Evolutionary conservation across 176 grass and related monocot genomes (phyloP).

Genomic region (Rhynchospora tenuis): DNA sequence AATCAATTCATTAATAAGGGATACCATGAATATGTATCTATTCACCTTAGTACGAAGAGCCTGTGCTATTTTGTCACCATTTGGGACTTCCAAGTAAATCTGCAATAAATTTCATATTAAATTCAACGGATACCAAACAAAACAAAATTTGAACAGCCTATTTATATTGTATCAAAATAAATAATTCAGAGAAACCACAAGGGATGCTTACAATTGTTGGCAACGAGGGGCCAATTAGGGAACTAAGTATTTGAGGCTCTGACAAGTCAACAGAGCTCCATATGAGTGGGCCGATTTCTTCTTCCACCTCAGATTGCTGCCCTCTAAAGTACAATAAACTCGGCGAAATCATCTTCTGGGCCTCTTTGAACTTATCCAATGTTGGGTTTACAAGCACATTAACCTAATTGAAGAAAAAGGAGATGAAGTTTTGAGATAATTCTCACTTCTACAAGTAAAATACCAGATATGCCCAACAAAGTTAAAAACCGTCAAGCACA

Average conservation of each 20-base stretch:
- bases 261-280: constrained; percentile 63
- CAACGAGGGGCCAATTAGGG: constrained; percentile 68
- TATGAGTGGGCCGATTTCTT: constrained; percentile 65
- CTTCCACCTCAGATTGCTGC: constrained; percentile 68
- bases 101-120: constrained; percentile 24
- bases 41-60: constrained; percentile 83
- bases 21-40: constrained; percentile 2
- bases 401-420: constrained; percentile 41
- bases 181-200: constrained; percentile 18
- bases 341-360: constrained; percentile 58
- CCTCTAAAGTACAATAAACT: constrained; percentile 94
- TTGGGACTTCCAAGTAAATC: constrained; percentile 96
- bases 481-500: not conserved
- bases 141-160: constrained; percentile 9
- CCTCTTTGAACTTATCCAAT: constrained; percentile 71
- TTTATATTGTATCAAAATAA: constrained; percentile 1
- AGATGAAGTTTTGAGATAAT: not conserved
- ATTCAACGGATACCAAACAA: not conserved
- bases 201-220: constrained; percentile 71
- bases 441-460: not conserved
- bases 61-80: constrained; percentile 78
- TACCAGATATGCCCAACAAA: not conserved
- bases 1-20: not conserved
- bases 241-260: constrained; percentile 62
- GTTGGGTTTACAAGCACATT: constrained; percentile 81